Conservation (phyloP, 139 green algal species). For the Ettlia oleoabundans region DNA sequence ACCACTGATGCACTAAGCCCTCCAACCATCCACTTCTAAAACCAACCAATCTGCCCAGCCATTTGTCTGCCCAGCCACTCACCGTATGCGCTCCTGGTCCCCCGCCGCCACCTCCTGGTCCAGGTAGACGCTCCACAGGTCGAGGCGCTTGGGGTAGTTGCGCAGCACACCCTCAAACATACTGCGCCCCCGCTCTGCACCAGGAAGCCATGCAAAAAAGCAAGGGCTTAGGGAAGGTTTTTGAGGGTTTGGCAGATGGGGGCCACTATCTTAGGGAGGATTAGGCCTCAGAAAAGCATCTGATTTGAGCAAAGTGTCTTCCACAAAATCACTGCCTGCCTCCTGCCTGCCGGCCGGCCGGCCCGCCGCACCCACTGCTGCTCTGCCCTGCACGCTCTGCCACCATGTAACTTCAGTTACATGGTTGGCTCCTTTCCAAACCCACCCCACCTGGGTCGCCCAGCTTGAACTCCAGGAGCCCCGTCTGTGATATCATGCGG, state of each 20-base stretch:
- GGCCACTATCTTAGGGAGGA: neutral
- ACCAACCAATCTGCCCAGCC: neutral
- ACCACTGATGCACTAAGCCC: too few relatives aligned
- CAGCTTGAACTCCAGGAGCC: slow-evolving; percentile 87
- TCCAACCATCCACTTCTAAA: too few relatives aligned
- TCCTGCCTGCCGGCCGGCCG: too few relatives aligned
- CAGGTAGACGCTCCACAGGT: slow-evolving; percentile 96
- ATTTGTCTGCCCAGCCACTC: neutral
- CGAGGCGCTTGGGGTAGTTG: slow-evolving; percentile 93
- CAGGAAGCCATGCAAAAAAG: neutral
- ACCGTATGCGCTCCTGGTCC: slow-evolving; percentile 31
- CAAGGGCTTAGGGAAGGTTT: neutral
- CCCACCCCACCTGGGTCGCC: slow-evolving; percentile 49
- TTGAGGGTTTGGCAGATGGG: neutral
- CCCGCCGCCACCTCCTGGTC: slow-evolving; percentile 81
- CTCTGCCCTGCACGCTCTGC: too few relatives aligned
- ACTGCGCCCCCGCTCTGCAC: slow-evolving; percentile 75
- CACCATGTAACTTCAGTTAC: too few relatives aligned
- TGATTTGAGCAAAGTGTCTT: too few relatives aligned
- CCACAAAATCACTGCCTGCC: too few relatives aligned
- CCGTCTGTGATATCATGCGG: slow-evolving; percentile 81
- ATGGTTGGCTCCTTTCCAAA: neutral
- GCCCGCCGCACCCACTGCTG: too few relatives aligned
- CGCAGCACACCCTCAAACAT: slow-evolving; percentile 92
- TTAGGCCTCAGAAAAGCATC: too few relatives aligned